phyloP scores from a whole-genome alignment of 805 yeast species.

The Saccharomycopsis synnaedendra region DNA sequence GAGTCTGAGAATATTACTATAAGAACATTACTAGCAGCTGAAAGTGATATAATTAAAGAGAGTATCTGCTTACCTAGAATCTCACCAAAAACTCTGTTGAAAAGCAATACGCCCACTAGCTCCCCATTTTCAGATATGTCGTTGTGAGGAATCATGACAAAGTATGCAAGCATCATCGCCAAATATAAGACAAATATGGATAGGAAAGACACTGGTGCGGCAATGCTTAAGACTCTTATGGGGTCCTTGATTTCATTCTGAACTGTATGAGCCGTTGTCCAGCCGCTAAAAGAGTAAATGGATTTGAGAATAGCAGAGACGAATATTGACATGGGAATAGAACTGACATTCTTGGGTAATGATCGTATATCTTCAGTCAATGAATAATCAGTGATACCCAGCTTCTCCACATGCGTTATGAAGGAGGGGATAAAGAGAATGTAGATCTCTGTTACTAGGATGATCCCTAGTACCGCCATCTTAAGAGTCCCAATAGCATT shows the following conservation, averaged over 20 bases:
- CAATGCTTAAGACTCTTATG: constrained; percentile 39
- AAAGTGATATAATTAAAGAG: constrained; percentile 43
- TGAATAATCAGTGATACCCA: no score
- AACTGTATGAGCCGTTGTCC: constrained; percentile 51
- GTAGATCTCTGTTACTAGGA: no score
- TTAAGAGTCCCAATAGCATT: constrained; percentile 54
- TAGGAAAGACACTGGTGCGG: constrained; percentile 43
- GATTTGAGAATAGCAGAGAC: constrained; percentile 32
- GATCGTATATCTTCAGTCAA: no score
- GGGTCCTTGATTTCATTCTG: constrained; percentile 54
- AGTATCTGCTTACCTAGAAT: constrained; percentile 36
- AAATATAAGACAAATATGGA: constrained; percentile 37
- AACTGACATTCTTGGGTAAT: no score
- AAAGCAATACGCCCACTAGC: constrained; percentile 44
- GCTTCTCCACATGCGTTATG: no score
- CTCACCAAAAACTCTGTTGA: constrained; percentile 21
- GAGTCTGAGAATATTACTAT: constrained; percentile 51
- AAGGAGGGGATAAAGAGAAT: no score
- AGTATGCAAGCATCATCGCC: constrained; percentile 42
- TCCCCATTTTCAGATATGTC: constrained; percentile 45
- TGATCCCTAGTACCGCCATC: constrained; percentile 37
- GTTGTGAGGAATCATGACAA: constrained; percentile 40
- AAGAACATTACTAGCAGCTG: constrained; percentile 49
- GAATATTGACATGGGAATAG: no score
- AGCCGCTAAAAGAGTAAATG: constrained; percentile 48